Evolutionary conservation across 306 rosid species (phyloP), one percentile per base, ranked within the genome.

Genomic region (Senna siamea): DNA sequence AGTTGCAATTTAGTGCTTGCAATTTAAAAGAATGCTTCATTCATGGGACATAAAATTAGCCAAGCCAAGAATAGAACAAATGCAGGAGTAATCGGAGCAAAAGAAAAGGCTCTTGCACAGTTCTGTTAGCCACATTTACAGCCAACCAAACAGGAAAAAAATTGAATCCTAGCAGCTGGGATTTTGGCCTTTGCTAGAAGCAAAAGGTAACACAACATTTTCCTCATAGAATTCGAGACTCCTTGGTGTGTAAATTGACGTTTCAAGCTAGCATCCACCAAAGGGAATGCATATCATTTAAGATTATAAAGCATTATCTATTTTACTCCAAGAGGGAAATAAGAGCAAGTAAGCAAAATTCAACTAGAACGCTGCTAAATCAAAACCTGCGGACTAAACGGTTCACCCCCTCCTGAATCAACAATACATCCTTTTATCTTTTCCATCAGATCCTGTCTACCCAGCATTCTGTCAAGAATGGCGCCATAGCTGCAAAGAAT

Each of bases 401-500:
- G 96, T 4, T 79, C 95, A 0, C 87, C 98, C 17, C 91, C 98
- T 41, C 96, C 96, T 3, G 98, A 94, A 89, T 91, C 96, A 82
- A 92, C 84, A 70, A 91, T 67, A 84, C 93, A 88, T 52, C 93
- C 98, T 70, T 81, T 89, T 54, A 91, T 83, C 90, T 84, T 91
- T 60, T 85, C 84, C 76, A 85, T 72, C 73, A 89, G 56, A 35
- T 87, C 92, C 67, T 81, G 67, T 32, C 80, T 74, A 12, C 64
- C 83, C 78, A 72, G 78, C 80, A 89, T 50, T 78, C 75, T 73
- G 2, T 76, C 91, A 72, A 91, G 89, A 69, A 94, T 75, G 54
- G 87, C 73, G 38, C 97, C 98, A 43, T 89, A 94, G 55, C 98
- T 94, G 85, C 83, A 74, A 81, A 44, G 2, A 35, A 11, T 40